phyloP scores from a whole-genome alignment of 129 eudicot genomes.

The Daucus carota region DH1_v3.0 NC_030385.2:43688501-43689000 shows the following conservation, averaged over 20 bases:
- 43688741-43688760: neutral
- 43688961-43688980: slow-evolving; percentile 81
- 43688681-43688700: neutral
- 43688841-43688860: slow-evolving; percentile 40
- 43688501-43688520: slow-evolving; percentile 40
- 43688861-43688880: slow-evolving; percentile 65
- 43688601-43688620: slow-evolving; percentile 56
- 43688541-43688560: slow-evolving; percentile 76
- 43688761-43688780: too few relatives aligned
- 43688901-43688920: slow-evolving; percentile 83
- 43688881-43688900: slow-evolving; percentile 67
- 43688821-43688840: slow-evolving; percentile 46
- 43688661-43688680: neutral
- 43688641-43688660: neutral
- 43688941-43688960: slow-evolving; percentile 81
- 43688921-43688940: slow-evolving; percentile 67
- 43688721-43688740: neutral
- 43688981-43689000: slow-evolving; percentile 76
- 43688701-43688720: neutral
- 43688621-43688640: neutral
- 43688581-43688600: slow-evolving; percentile 83
- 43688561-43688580: slow-evolving; percentile 98
- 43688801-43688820: slow-evolving; percentile 71
- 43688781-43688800: slow-evolving; percentile 37
- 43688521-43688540: slow-evolving; percentile 60